Base-by-base conservation (phyloP, 345 rosid species). In the Eucalyptus fibrosa region DNA sequence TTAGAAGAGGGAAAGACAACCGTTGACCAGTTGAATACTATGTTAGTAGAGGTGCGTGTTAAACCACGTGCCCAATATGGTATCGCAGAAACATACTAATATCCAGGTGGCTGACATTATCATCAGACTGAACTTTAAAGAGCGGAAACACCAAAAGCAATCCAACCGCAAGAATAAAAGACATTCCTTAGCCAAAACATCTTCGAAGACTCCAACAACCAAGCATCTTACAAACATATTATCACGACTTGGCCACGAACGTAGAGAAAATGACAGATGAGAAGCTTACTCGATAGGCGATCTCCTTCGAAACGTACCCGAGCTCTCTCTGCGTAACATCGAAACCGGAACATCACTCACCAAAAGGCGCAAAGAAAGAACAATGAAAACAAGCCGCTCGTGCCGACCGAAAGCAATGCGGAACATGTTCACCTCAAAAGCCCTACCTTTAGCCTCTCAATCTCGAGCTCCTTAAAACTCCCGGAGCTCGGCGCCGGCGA, bases 401-500 rank as follows among this genome's bases (percentile, higher is more conserved):
- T 37, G 24, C 55, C 30, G 0, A 37, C 59, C 67, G 14, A 32
- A 72, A 49, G 42, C 21, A 55, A n/a, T 13, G 50, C 86, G 1
- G 23, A 77, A 1, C 86, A 1, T 7, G 32, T 59, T 21, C 44
- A 53, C 21, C 51, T 60, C 12, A 53, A 72, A 91, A 60, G 60
- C 90, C 91, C 89, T 89, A 96, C 99, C 98, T 96, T 96, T n/a
- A 96, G 87, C 15, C 94, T 93, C 87, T 93, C 92, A 80, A 94
- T 95, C 88, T 93, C 96, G n/a, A 89, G 91, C 87, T 95, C 97
- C 77, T 95, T 94, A 80, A 91, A 90, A 12, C 21, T 77, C 42
- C 88, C 92, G 45, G 85, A 30, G 37, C 34, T 11, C 77, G 47
- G 80, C 11, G 72, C 85, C 0, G 83, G 0, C 28, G 12, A 77